phyloP scores from a whole-genome alignment of 2,329 filamentous ascomycete species.

The Cytospora mali region DNA sequence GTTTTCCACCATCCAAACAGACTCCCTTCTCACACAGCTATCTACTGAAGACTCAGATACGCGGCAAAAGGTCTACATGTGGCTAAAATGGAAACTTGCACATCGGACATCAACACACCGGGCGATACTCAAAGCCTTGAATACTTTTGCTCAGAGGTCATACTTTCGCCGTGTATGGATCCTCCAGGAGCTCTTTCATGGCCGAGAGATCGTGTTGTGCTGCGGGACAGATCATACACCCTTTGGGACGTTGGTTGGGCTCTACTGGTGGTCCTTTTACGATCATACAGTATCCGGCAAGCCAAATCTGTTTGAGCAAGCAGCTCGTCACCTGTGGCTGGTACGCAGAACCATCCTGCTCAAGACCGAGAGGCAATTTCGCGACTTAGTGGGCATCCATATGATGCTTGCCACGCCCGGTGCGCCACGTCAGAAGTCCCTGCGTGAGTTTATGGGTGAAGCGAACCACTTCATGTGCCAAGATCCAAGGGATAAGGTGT shows the following conservation, averaged over 20 bases:
- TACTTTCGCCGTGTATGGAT: neutral
- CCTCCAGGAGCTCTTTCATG: neutral
- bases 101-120: neutral
- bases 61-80: neutral
- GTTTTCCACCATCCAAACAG: neutral
- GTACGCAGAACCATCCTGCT: too few species aligned
- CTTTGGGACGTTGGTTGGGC: neutral
- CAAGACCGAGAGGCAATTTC: too few species aligned
- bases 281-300: too few species aligned
- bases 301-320: too few species aligned
- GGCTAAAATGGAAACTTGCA: neutral
- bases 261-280: neutral
- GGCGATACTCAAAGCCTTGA: too few species aligned
- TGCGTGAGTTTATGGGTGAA: too few species aligned
- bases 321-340: too few species aligned
- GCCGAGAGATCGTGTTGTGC: neutral
- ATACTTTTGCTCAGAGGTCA: neutral
- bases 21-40: too few species aligned
- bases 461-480: neutral
- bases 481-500: neutral
- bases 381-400: too few species aligned
- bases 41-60: neutral
- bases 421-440: too few species aligned
- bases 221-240: neutral
- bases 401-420: too few species aligned